A percentile compares a stretch with the other conserved stretches of the same genome.
These are phyloP conservation scores for Suillus hirtellus DNA, from an alignment of 768 basidiomycete genomes.

Conservation along the genomic window DNA sequence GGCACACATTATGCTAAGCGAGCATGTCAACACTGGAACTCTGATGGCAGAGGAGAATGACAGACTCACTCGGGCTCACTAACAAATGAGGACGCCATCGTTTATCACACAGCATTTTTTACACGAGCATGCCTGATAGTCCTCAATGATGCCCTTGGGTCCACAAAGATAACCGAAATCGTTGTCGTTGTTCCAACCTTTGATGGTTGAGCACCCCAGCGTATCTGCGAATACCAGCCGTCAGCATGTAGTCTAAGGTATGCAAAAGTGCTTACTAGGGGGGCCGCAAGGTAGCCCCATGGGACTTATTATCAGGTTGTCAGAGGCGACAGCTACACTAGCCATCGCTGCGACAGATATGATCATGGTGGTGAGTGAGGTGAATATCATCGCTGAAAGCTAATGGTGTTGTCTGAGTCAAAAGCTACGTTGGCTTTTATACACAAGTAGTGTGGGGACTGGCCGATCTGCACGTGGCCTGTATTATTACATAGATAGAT, in stretches of 20 bases:
- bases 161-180: background rate
- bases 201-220: background rate
- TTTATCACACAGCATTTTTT: background rate
- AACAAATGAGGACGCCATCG: background rate
- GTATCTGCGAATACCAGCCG: background rate
- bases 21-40: background rate
- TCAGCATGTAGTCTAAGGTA: background rate
- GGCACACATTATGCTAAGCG: background rate
- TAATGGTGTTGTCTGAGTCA: background rate
- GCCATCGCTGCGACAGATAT: background rate
- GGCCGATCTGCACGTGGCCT: background rate
- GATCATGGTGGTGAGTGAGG: background rate
- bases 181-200: background rate
- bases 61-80: background rate
- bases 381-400: background rate
- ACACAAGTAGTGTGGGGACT: background rate
- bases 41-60: background rate
- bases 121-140: accelerated
- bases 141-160: accelerated
- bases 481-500: background rate
- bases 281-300: background rate
- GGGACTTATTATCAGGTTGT: background rate
- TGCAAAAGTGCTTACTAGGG: background rate
- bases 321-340: background rate
- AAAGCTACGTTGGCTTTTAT: background rate